Evolutionary conservation across 495 filamentous ascomycete species (phyloP), one percentile per base, ranked within the genome.

Genomic region (Chaetomium fimeti): DNA sequence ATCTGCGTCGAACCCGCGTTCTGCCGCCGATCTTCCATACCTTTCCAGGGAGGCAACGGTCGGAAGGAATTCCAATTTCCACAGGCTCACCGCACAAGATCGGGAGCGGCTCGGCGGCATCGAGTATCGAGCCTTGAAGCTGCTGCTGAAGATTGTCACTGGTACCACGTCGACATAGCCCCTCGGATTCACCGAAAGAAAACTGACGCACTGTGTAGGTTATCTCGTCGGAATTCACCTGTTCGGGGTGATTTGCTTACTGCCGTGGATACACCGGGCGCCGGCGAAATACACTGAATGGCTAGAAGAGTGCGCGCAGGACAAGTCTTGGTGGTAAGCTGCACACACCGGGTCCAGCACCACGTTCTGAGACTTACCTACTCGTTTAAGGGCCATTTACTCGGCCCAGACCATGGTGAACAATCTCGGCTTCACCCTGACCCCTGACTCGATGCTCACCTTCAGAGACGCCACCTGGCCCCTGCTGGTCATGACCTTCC

Each of bases 81-180:
- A 93, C 16, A 89, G 90, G 71, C 74, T 96, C 61, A 91, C 87
- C 0, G 88, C 91, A 70, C 88, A 88, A 57, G 92, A 96, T 72
- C 83, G 91, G 61, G 90, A 96, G 68, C 91, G 94, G 69, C 78
- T 96, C 12, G 92, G 92, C 12, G 92, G 92, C 12, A 93, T 95
- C 58, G 92, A 96, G 76, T 96, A 96, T 68, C 86, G 91, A 3
- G 87, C 91, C 0, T 77, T 96, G 60, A 95, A 95, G 72, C 89
- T 90, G 1, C 73, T 97, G 51, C 86, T 89, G 1, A 76, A 89
- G 45, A 86, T 95, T 38, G 78, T 95, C 53, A 83, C 45, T 58
- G 62, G 62, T 64, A 48, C 57, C 40, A 59, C 42, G 57, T 59
- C 57, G 57, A 59, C 42, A 59, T 48, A 40, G 25, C 38, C 54